A percentile compares a stretch with the other conserved stretches of the same genome.
Evolutionary conservation across 1,284 basidiomycete genomes (phyloP).

Genomic region (Macrocystidia cucumis): DNA sequence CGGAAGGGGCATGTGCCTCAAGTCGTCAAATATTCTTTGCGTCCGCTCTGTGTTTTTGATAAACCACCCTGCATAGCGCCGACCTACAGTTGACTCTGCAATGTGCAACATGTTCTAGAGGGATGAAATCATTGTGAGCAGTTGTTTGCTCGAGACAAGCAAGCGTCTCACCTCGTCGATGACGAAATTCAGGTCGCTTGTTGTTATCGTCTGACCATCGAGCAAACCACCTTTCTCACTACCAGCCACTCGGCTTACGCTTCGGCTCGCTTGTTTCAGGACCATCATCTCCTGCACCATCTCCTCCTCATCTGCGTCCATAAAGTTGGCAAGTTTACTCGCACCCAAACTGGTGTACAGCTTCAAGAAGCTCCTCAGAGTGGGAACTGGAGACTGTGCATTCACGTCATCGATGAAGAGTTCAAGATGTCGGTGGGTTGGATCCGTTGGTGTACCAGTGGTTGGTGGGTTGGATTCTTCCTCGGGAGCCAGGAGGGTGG

Average conservation of each 20-base stretch:
- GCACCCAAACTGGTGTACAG: constrained; percentile 93
- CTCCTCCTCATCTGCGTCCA: constrained; percentile 88
- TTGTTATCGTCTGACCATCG: constrained; percentile 83
- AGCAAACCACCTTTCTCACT: constrained; percentile 55
- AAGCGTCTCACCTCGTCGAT: constrained; percentile 73
- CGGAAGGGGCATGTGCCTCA: constrained; percentile 60
- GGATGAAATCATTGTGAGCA: not conserved
- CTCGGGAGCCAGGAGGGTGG: constrained; percentile 27
- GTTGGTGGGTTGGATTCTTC: constrained; percentile 16
- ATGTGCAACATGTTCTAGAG: constrained; percentile 90
- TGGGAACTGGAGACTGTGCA: constrained; percentile 74
- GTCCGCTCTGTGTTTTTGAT: constrained; percentile 91
- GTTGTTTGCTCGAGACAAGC: constrained; percentile 1
- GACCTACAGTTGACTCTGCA: constrained; percentile 86
- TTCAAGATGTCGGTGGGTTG: constrained; percentile 76
- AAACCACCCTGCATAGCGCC: constrained; percentile 95
- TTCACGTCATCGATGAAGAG: constrained; percentile 81
- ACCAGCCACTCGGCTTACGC: constrained; percentile 49
- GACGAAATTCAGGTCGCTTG: constrained; percentile 92
- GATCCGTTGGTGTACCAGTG: constrained; percentile 40
- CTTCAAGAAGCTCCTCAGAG: constrained; percentile 88
- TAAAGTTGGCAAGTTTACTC: constrained; percentile 86
- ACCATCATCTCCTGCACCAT: constrained; percentile 97
- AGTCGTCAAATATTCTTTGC: constrained; percentile 75
- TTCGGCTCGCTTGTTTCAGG: constrained; percentile 83